Conservation (phyloP, 2,329 filamentous ascomycete genomes). For the Pseudocercospora fuligena region DNA sequence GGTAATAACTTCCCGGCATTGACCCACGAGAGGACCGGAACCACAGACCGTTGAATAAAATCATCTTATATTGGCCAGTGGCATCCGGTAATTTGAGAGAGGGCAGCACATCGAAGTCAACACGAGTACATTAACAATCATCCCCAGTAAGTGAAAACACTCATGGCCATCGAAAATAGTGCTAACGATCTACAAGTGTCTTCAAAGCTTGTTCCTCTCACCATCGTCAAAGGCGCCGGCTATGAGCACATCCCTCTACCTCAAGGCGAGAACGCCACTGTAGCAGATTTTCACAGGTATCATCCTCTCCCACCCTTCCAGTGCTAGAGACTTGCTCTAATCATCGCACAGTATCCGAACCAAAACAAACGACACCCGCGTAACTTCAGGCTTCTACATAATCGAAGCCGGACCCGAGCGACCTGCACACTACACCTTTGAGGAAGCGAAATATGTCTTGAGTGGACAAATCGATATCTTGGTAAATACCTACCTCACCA, state of each 20-base stretch:
- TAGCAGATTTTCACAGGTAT: slow-evolving; percentile 30
- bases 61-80: not conserved
- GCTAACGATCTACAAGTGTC: too few species aligned
- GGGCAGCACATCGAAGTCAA: too few species aligned
- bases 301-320: not conserved
- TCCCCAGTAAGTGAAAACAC: not conserved
- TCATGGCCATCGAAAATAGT: too few species aligned
- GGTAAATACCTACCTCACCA: not conserved
- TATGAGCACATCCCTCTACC: slow-evolving; percentile 28
- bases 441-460: slow-evolving; percentile 32
- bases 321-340: too few species aligned
- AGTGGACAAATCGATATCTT: slow-evolving; percentile 31
- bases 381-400: slow-evolving; percentile 32
- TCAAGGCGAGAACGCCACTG: slow-evolving; percentile 24
- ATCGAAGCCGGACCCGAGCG: slow-evolving; percentile 25
- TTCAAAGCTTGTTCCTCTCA: slow-evolving; percentile 25
- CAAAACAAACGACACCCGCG: slow-evolving; percentile 22
- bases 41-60: not conserved
- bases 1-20: not conserved
- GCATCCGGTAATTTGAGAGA: too few species aligned
- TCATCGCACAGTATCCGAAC: slow-evolving; percentile 23
- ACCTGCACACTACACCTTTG: slow-evolving; percentile 25
- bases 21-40: not conserved
- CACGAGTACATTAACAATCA: too few species aligned
- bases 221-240: slow-evolving; percentile 32